These are phyloP conservation scores for Trametopsis cervina DNA, from an alignment of 768 basidiomycete genomes.

Conservation along the genomic window DNA sequence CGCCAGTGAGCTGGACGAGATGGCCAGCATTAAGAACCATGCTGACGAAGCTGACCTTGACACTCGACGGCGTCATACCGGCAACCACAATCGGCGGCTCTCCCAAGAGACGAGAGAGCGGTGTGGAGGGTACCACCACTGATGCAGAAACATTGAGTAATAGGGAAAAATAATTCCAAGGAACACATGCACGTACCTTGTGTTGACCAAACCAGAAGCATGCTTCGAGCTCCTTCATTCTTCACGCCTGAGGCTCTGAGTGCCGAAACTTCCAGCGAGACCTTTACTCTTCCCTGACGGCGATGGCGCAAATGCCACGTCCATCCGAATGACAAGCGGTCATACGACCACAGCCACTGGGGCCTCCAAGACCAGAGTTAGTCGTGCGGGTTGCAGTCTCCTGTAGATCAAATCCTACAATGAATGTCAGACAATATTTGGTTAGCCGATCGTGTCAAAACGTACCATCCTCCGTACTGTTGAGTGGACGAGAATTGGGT, in stretches of 20 bases:
- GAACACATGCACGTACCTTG: constrained; percentile 48
- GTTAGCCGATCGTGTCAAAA: constrained; percentile 1
- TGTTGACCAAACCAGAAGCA: constrained; percentile 80
- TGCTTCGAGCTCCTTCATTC: constrained; percentile 90
- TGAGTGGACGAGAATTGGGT: constrained; percentile 92
- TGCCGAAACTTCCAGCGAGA: constrained; percentile 77
- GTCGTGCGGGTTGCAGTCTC: constrained; percentile 87
- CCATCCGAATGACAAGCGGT: constrained; percentile 90
- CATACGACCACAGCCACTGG: constrained; percentile 88
- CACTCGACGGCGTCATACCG: constrained; percentile 98
- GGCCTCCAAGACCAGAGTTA: constrained; percentile 94
- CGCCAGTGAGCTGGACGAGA: constrained; percentile 95
- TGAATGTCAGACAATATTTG: constrained; percentile 13
- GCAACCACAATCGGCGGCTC: constrained; percentile 99
- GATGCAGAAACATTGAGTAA: constrained; percentile 8
- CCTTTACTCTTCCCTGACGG: constrained; percentile 87
- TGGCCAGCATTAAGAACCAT: constrained; percentile 90
- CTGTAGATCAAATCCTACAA: constrained; percentile 79
- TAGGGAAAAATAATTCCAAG: neutral
- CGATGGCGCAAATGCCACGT: constrained; percentile 84
- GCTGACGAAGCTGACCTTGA: constrained; percentile 90
- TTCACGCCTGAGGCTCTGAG: constrained; percentile 61
- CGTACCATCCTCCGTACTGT: constrained; percentile 88
- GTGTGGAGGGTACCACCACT: constrained; percentile 88
- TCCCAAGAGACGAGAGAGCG: constrained; percentile 91